These are phyloP conservation scores for Syncephalastrum sp. DNA, from an alignment of 371 early-diverging fungal genomes.

Conservation along the genomic window DNA sequence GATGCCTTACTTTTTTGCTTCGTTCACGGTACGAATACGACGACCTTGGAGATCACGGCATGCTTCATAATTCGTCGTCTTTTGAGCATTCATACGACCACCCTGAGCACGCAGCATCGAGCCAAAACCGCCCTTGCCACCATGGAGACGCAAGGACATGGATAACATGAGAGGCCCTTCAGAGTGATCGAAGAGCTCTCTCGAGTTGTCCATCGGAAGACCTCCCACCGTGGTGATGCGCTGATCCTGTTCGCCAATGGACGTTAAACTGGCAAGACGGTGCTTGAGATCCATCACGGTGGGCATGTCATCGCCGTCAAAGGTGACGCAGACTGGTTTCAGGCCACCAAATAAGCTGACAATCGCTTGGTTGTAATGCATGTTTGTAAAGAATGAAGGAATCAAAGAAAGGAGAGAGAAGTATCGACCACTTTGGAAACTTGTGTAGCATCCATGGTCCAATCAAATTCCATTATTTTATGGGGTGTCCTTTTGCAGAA, in stretches of 20 bases:
- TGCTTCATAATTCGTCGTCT: slow-evolving; percentile 89
- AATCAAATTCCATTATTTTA: no score
- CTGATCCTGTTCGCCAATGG: slow-evolving; percentile 9
- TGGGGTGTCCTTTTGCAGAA: no score
- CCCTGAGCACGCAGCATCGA: slow-evolving; percentile 94
- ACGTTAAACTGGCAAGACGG: slow-evolving; percentile 11
- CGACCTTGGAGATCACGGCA: slow-evolving; percentile 94
- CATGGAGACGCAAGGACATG: slow-evolving; percentile 49
- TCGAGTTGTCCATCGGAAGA: slow-evolving; percentile 24
- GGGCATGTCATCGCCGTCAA: slow-evolving; percentile 13
- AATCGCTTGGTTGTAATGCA: slow-evolving; percentile 38
- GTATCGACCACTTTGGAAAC: no score
- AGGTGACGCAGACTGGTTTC: slow-evolving; percentile 24
- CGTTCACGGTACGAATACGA: slow-evolving; percentile 86
- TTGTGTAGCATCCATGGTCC: no score
- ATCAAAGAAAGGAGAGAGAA: not conserved
- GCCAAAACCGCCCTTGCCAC: slow-evolving; percentile 98
- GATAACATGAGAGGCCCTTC: slow-evolving; percentile 25
- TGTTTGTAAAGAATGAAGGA: slow-evolving; percentile 6
- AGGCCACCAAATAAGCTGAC: slow-evolving; percentile 28
- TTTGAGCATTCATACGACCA: slow-evolving; percentile 87
- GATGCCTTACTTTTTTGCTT: slow-evolving; percentile 72
- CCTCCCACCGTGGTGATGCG: slow-evolving; percentile 11
- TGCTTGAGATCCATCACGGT: slow-evolving; percentile 32
- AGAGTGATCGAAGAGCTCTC: slow-evolving; percentile 18